Evolutionary conservation across 2,329 filamentous ascomycete species (phyloP), one percentile per base, ranked within the genome.

Genomic region (Ascochyta clinopodiicola): DNA sequence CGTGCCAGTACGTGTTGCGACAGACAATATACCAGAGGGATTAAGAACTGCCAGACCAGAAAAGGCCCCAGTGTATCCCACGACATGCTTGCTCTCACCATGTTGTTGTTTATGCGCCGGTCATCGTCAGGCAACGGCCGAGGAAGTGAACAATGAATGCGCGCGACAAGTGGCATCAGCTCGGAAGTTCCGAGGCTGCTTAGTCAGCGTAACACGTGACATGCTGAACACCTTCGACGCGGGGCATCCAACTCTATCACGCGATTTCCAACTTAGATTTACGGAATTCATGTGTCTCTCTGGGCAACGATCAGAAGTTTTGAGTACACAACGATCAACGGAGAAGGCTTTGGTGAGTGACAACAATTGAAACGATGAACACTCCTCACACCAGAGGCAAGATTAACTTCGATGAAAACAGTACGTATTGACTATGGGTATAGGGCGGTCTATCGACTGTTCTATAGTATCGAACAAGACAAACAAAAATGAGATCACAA

Each of bases 11-110:
- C 7, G 10, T 19, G 24, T 17, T 31, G 25, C 5, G 10, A 27
- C 17, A 5, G 17, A 35, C 15, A 0, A 21, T 49, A 25, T 60
- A 73, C 72, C 25, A 70, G 35, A 10, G 72, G 72, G 39, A 75
- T 74, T 10, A 74, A 51, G 31, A 74, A 70, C 54, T 75, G 71
- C 71, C 71, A 75, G 27, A 73, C 62, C 1, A 74, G 39, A 24
- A 75, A 72, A 8, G 71, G 69, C 0, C 61, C 64, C 4, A 75
- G 31, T 1, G 70, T 64, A 47, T 75, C 72, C 62, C 67, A 69
- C 1, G 71, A 71, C 29, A 72, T 38, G 24, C 50, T 68, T 44
- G 61, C 42, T 25, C 55, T 29, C n/a, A 59, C 63, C 70, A 73
- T 72, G 21, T 32, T 61, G 43, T 6, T 19, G 13, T 32, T 10